Percentiles rank a stretch among this genome's conserved stretches.
phyloP scores from a whole-genome alignment of 2,329 filamentous ascomycete genomes.

The Fusarium algeriense region DNA sequence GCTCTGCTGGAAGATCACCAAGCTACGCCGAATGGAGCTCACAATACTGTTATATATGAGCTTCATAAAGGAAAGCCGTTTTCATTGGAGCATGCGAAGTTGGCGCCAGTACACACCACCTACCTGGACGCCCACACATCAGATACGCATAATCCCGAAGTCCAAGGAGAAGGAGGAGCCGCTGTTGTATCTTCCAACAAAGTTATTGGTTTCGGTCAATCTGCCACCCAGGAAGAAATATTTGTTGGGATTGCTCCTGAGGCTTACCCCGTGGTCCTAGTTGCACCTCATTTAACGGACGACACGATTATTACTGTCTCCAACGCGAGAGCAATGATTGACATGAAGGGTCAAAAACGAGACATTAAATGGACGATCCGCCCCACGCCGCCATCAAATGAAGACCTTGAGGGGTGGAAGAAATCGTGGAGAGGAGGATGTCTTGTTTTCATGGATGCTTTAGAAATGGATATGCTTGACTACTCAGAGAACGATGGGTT shows the following conservation, averaged over 20 bases:
- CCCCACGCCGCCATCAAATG: background rate
- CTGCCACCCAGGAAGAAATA: constrained; percentile 54
- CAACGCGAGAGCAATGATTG: constrained; percentile 48
- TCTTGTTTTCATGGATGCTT: constrained; percentile 54
- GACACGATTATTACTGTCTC: constrained; percentile 46
- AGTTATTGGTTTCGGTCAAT: constrained; percentile 52
- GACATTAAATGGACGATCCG: constrained; percentile 43
- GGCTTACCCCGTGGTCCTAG: constrained; percentile 51
- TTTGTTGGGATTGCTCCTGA: constrained; percentile 53
- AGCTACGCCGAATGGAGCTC: fast-evolving
- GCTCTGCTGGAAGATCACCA: constrained; percentile 3
- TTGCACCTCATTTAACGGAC: constrained; percentile 48
- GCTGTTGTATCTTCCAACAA: constrained; percentile 53
- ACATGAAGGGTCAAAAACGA: constrained; percentile 48
- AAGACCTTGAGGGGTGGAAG: background rate
- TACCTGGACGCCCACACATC: constrained; percentile 45
- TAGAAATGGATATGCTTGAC: constrained; percentile 51
- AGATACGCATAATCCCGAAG: constrained; percentile 33
- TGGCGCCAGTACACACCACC: constrained; percentile 29
- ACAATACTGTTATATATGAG: constrained; percentile 34
- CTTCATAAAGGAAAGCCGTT: constrained; percentile 23
- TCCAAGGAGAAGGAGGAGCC: constrained; percentile 45
- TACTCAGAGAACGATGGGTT: constrained; percentile 16
- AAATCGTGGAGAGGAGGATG: constrained; percentile 41
- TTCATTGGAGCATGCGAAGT: background rate